Evolutionary conservation across 2,329 filamentous ascomycete species (phyloP), one percentile per base, ranked within the genome.

Genomic region (Colletotrichum cereale): DNA sequence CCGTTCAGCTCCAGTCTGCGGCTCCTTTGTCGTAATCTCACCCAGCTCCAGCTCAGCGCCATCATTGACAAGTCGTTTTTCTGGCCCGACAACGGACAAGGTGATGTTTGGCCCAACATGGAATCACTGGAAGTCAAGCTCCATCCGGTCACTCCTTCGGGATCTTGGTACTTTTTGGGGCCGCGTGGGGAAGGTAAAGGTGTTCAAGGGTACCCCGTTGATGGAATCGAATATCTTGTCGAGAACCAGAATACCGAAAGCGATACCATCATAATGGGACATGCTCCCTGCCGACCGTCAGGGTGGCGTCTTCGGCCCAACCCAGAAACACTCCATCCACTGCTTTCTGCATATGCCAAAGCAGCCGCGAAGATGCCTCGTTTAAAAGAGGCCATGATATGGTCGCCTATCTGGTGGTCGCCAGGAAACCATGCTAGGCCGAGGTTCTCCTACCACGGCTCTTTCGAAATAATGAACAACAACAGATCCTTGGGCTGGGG

Each of bases 311-410:
- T 61, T 5, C 5, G 40, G 2, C 47, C 57, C 4, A 40, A 55
- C 14, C 57, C 48, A 5, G 26, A 62, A 5, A 50, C 47, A 2
- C 31, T 62, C 10, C 26, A 48, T 18, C 48, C 57, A 7, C 8
- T 63, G 4, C 48, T 36, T 42, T 2, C 31, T 4, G 65, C 47
- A 10, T 67, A 34, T 24, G 65, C 57, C 38, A 62, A 47, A 11
- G 31, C 57, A 21, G 57, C 48, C 10, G 31, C 44, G 3, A 50
- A 40, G 21, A 67, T 67, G 65, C 57, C 57, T 26, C 47, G 65
- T 14, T n/a, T 67, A 26, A 62, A 29, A 34, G 48, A 62, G n/a
- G 65, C 48, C 10, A 53, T 67, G 16, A 55, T 67, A 29, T 67
- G 65, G 57, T 62, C 57, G 6, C 57, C 65, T 7, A 62, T 62